These are phyloP conservation scores for Paralagenidium karlingii DNA, from an alignment of 352 stramenopile species.

Conservation along the genomic window DNA sequence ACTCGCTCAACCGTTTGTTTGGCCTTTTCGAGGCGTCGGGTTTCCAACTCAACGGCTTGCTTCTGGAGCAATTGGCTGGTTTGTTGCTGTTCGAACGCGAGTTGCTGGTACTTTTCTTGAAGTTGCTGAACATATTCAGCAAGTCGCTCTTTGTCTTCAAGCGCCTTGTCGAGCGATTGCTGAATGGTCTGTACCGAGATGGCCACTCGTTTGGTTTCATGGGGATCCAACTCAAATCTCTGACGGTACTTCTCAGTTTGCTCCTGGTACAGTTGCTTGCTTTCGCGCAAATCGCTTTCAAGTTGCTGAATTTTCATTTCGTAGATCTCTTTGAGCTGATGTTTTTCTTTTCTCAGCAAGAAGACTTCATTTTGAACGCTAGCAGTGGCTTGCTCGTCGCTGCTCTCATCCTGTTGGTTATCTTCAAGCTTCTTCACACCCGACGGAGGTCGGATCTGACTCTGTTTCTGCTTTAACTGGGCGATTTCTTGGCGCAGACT, in stretches of 20 bases:
- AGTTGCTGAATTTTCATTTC: conserved; percentile 21
- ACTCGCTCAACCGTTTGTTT: no score
- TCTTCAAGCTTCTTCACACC: conserved; percentile 19
- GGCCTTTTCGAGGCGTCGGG: no score
- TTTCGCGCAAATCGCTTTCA: conserved; percentile 9
- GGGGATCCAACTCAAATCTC: conserved; percentile 34
- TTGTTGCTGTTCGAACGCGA: conserved; percentile 29
- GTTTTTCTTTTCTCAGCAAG: conserved; percentile 36
- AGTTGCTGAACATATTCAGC: conserved; percentile 46
- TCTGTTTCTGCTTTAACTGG: conserved; percentile 11
- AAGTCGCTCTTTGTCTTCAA: conserved; percentile 70
- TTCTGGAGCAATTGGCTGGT: conserved; percentile 34
- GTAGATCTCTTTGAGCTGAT: conserved; percentile 19
- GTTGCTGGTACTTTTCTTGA: conserved; percentile 18
- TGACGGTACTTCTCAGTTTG: conserved; percentile 38
- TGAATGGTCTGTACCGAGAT: conserved; percentile 24
- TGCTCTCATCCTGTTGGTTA: conserved; percentile 5
- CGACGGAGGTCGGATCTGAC: no score
- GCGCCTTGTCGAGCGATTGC: conserved; percentile 69
- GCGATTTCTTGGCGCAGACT: conserved; percentile 15
- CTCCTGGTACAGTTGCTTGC: conserved; percentile 18
- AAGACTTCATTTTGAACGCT: conserved; percentile 24
- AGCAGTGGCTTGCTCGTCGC: not conserved
- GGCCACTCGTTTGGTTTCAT: conserved; percentile 26
- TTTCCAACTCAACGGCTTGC: no score